Conservation (phyloP, 306 rosid genomes). For the Purshia tridentata region DNA sequence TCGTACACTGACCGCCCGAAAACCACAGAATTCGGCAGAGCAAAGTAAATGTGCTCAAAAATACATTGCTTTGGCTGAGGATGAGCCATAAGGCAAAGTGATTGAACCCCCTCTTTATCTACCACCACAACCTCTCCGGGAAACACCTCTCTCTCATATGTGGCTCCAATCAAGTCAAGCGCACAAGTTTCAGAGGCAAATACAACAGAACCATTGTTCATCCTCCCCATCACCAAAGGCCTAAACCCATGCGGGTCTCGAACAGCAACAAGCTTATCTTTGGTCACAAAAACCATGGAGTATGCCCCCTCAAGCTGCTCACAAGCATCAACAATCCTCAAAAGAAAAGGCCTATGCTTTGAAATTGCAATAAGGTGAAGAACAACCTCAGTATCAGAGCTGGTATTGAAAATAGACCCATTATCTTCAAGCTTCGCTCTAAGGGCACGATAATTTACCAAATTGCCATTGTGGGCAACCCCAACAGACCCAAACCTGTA, state of each 20-base stretch:
- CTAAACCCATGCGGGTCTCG: conserved; percentile 83
- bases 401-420: conserved; percentile 88
- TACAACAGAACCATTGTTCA: conserved; percentile 89
- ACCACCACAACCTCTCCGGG: conserved; percentile 95
- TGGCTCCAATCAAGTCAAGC: conserved; percentile 91
- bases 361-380: conserved; percentile 92
- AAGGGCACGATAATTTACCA: conserved; percentile 67
- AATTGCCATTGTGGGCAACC: conserved; percentile 86
- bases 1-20: conserved; percentile 86
- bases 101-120: conserved; percentile 73
- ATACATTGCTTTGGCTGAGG: conserved; percentile 80
- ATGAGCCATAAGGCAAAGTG: conserved; percentile 84
- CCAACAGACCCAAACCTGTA: conserved; percentile 87
- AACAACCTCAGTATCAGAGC: conserved; percentile 86
- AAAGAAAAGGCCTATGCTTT: conserved; percentile 60
- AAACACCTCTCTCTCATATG: conserved; percentile 82
- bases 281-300: conserved; percentile 69
- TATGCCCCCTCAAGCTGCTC: conserved; percentile 88
- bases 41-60: conserved; percentile 95
- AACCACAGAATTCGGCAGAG: conserved; percentile 79
- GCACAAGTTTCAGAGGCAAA: conserved; percentile 98
- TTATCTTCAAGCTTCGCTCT: conserved; percentile 65
- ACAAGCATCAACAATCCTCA: conserved; percentile 79
- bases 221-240: conserved; percentile 92
- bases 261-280: conserved; percentile 82